phyloP scores from a whole-genome alignment of 257 asterid genomes.

The Solanum habrochaites region DNA sequence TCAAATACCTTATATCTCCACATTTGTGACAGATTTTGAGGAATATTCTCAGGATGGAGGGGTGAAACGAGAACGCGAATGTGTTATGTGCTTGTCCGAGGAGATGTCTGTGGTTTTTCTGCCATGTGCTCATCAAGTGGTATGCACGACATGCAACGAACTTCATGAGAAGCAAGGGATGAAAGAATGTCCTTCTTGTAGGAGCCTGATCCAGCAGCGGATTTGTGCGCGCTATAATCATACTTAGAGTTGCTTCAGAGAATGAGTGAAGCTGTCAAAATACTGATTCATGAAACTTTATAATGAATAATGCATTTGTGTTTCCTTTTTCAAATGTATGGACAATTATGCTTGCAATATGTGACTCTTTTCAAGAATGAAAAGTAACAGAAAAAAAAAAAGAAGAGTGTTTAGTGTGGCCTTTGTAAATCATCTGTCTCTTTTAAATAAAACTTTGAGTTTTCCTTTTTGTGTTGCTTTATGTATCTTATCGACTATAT shows the following conservation, averaged over 20 bases:
- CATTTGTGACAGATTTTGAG: slow-evolving; percentile 13
- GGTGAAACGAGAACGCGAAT: slow-evolving; percentile 85
- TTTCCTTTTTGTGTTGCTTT: neutral
- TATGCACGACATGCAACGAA: slow-evolving; percentile 75
- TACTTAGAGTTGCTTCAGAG: slow-evolving; percentile 23
- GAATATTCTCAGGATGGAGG: slow-evolving; percentile 28
- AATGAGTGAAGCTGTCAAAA: slow-evolving; percentile 10
- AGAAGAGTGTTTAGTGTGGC: slow-evolving; percentile 1
- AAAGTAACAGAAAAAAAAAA: neutral
- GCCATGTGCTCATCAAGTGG: slow-evolving; percentile 97
- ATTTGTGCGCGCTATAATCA: slow-evolving; percentile 67
- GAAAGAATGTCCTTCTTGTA: slow-evolving; percentile 97
- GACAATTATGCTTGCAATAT: slow-evolving; percentile 3
- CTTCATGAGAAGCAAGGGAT: slow-evolving; percentile 93
- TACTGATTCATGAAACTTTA: slow-evolving; percentile 33
- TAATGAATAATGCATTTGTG: slow-evolving; percentile 32
- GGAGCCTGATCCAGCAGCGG: slow-evolving; percentile 76
- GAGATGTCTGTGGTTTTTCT: slow-evolving; percentile 92
- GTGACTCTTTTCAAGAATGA: neutral
- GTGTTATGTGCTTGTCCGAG: slow-evolving; percentile 94
- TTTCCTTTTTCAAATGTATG: slow-evolving; percentile 9
- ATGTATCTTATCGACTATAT: neutral
- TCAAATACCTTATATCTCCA: slow-evolving; percentile 28
- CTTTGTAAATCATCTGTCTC: neutral
- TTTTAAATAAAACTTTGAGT: neutral